Conservation (phyloP, 768 basidiomycete genomes). For the Mycena capillaripes region DNA sequence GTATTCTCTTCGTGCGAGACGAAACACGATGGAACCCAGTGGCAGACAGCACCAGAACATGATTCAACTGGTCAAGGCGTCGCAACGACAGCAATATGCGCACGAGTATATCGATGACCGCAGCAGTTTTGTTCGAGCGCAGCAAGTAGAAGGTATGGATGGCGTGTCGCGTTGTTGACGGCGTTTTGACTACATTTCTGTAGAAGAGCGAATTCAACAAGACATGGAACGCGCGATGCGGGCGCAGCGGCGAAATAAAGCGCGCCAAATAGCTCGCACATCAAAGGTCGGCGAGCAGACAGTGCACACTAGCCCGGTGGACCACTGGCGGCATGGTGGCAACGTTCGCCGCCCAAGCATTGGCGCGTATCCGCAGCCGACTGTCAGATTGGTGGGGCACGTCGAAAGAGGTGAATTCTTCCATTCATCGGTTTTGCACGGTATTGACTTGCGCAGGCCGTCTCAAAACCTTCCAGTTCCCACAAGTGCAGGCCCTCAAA, state of each 20-base stretch:
- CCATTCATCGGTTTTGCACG: neutral
- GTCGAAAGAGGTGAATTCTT: conserved; percentile 11
- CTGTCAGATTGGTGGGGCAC: neutral
- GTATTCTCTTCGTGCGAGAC: conserved; percentile 1
- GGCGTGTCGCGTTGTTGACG: neutral
- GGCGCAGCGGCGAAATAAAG: conserved; percentile 32
- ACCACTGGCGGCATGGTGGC: neutral
- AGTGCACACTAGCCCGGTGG: neutral
- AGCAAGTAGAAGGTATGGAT: conserved; percentile 30
- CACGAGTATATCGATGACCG: conserved; percentile 32
- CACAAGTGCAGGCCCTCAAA: neutral
- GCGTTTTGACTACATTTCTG: neutral
- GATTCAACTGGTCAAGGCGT: conserved; percentile 28
- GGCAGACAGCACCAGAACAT: conserved; percentile 11
- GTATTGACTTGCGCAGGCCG: conserved; percentile 15
- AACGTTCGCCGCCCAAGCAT: neutral
- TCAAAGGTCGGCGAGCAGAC: conserved; percentile 1
- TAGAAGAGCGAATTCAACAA: conserved; percentile 35
- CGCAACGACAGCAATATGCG: conserved; percentile 30
- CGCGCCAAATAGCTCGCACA: conserved; percentile 19
- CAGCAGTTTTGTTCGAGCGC: conserved; percentile 30
- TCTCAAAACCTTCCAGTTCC: conserved; percentile 15
- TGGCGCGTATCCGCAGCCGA: neutral
- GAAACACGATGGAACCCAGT: conserved; percentile 32
- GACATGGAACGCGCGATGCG: conserved; percentile 30